Evolutionary conservation across 495 filamentous ascomycete genomes (phyloP), one percentile per base, ranked within the genome.

Genomic region (Cercophora scortea): DNA sequence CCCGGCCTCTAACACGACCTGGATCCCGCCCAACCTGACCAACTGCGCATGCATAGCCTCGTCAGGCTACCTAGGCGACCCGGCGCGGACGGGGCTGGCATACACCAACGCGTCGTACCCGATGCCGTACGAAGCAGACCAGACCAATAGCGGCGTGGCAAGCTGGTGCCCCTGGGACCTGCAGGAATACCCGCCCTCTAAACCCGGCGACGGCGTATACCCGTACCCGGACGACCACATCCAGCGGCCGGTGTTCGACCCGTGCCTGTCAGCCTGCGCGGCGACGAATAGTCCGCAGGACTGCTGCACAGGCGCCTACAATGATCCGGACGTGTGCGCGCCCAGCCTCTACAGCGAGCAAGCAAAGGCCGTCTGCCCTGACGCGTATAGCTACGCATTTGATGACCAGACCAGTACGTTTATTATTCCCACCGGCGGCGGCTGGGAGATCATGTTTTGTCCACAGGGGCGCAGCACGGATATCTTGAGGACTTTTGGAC

Each of bases 331-430:
- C 38, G 67, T 63, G 10, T 91, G 87, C 69, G 58, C 66, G 55
- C 83, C 86, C 7, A 77, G 75, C 43, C 52, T 74, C 18, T 92
- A 89, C 62, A 80, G 78, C 50, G 73, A 63, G 51, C 62, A 69
- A 16, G 85, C 84, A 33, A 92, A 92, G 74, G 66, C 53, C 15
- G 77, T 90, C 13, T 92, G 88, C 64, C 88, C 88, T 3, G 88
- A 92, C 67, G 88, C 87, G 15, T 92, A 91, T 64, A 86, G 82
- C 60, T 92, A 78, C 61, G 85, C 88, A 9, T 91, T 80, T 56
- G 86, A 92, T 59, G 88, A 92, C 67, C 69, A 79, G 47, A 77
- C 75, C 6, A 84, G 80, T 42, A 91, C 87, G 0, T 91, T 92
- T 64, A 84, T 88, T 52, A 77, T 89, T 8, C 86, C 88, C 0